Percentiles rank a stretch among this genome's conserved stretches.
Conservation (phyloP, 805 yeast species). For the Dipodascus albidus region DNA sequence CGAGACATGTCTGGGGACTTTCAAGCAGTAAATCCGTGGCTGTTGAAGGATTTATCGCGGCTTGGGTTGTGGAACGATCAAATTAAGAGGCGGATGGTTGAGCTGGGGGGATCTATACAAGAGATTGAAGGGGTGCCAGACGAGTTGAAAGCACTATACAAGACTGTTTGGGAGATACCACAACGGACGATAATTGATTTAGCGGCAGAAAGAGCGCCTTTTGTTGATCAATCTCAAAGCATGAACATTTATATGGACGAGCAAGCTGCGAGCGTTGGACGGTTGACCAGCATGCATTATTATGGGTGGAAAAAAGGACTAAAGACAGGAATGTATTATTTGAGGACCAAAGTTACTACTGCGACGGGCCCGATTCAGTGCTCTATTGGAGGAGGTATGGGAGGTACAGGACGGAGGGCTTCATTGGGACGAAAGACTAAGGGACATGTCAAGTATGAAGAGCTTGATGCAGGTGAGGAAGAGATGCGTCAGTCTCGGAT, state of each 20-base stretch:
- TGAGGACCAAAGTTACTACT: constrained; percentile 88
- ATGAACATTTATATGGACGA: constrained; percentile 64
- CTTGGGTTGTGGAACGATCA: constrained; percentile 74
- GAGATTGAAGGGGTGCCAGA: constrained; percentile 60
- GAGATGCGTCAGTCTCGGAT: not conserved
- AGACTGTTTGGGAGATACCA: constrained; percentile 94
- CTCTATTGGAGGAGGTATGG: constrained; percentile 26
- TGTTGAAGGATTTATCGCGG: constrained; percentile 69
- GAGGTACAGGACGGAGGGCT: not conserved
- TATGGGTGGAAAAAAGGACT: constrained; percentile 98
- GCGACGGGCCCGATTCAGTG: constrained; percentile 94
- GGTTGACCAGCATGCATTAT: constrained; percentile 94
- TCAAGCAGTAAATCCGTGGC: constrained; percentile 82
- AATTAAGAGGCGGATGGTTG: constrained; percentile 65
- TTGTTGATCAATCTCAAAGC: constrained; percentile 81
- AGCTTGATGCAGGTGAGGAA: not conserved
- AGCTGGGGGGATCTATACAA: constrained; percentile 80
- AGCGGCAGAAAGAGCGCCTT: constrained; percentile 74
- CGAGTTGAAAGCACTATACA: constrained; percentile 66
- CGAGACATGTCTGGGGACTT: constrained; percentile 89
- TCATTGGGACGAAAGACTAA: not conserved
- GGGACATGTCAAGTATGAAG: not conserved
- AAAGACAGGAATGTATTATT: constrained; percentile 97
- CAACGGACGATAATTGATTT: constrained; percentile 76
- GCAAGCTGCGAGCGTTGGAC: constrained; percentile 87